phyloP scores from a whole-genome alignment of 208 protist genomes.

The Porcisia deanei region DNA sequence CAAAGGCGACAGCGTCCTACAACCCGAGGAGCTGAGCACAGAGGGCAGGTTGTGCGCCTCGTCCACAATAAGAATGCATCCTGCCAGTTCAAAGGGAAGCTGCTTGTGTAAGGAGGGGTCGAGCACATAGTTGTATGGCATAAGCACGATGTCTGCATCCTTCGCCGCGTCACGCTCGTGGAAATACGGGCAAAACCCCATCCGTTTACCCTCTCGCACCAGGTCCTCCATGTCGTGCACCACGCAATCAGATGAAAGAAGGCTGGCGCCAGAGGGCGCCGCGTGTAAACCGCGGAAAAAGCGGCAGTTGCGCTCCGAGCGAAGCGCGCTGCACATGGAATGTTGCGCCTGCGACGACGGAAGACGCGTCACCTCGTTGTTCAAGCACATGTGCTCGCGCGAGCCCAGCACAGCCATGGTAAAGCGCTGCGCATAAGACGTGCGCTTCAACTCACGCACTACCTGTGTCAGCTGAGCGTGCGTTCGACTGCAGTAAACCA shows the following conservation, averaged over 20 bases:
- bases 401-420: conserved; percentile 93
- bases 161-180: conserved; percentile 79
- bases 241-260: conserved; percentile 29
- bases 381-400: conserved; percentile 97
- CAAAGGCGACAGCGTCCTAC: conserved; percentile 66
- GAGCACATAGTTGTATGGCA: conserved; percentile 99
- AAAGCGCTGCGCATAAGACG: conserved; percentile 75
- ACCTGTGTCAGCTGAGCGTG: conserved; percentile 98
- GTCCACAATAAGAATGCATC: conserved; percentile 95
- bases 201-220: conserved; percentile 56
- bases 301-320: conserved; percentile 70
- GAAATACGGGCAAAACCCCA: conserved; percentile 96
- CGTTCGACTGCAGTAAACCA: conserved; percentile 98
- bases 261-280: conserved; percentile 14
- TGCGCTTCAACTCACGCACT: conserved; percentile 95
- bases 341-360: conserved; percentile 68
- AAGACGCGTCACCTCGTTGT: conserved; percentile 81
- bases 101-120: conserved; percentile 88
- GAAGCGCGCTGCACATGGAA: conserved; percentile 67
- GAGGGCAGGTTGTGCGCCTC: conserved; percentile 96
- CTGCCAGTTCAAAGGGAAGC: conserved; percentile 77
- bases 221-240: conserved; percentile 96
- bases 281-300: conserved; percentile 66
- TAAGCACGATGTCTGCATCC: conserved; percentile 95
- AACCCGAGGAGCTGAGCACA: conserved; percentile 59